Base-by-base conservation (phyloP, 2,329 filamentous ascomycete genomes). In the Cytospora piceicola region DNA sequence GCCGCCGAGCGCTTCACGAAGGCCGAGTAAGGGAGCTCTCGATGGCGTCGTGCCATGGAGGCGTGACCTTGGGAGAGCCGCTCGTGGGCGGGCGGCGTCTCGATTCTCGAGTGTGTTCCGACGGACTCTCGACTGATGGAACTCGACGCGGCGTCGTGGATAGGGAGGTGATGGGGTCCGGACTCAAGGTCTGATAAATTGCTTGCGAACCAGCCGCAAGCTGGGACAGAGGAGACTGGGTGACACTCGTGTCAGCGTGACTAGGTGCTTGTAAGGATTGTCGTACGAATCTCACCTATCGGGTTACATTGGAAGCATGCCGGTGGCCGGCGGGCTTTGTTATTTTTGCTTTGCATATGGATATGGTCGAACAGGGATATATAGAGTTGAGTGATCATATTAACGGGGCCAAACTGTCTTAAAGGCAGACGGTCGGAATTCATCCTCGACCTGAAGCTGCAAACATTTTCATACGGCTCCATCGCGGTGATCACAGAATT, bases 1-100 rank as follows among this genome's bases (percentile, higher is more conserved):
- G 66, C 60, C 7, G 63, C 66, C n/a, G 63, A 65, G 5, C 56
- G 56, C 14, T 20, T 63, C 22, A 39, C 39, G 1, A 63, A 63
- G 22, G 27, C 22, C 3, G 53, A 29, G 27, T 29, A 29, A 29
- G 27, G 27, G 27, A 29, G 3, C 5, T 29, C 27, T 29, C 27
- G 27, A 29, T 29, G 27, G 27, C 27, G 27, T 29, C 27, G 27
- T 29, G 27, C 27, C 27, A 29, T 29, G 27, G 27, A 29, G 27
- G 27, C 27, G 27, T 29, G 27, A 29, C 27, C 27, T 29, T 5
- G 27, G 27, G 46, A 24, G n/a, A 14, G 46, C 46, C n/a, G n/a
- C 14, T 7, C 4, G 5, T n/a, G 17, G 39, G 9, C n/a, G n/a
- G n/a, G 24, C 46, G 6, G 39, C n/a, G 15, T 20, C 34, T 36